A percentile compares a stretch with the other conserved stretches of the same genome.
Evolutionary conservation across 169 alveolate species (phyloP).

Genomic region (Eimeria sp.): DNA sequence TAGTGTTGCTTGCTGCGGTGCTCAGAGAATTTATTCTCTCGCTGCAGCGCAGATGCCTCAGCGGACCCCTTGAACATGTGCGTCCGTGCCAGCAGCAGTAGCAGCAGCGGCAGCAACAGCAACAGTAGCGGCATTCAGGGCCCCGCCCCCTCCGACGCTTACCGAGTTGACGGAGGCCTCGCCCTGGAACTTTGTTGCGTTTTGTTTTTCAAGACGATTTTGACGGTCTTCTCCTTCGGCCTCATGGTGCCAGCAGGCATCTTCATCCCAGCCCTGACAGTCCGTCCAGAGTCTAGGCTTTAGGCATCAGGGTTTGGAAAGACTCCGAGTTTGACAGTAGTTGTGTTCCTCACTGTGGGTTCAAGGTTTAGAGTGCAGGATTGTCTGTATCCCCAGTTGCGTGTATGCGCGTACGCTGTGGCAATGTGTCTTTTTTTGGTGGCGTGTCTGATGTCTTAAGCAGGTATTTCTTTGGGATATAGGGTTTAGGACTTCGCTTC

Average conservation of each 20-base stretch:
- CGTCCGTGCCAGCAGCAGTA: constrained; percentile 22
- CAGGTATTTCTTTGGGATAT: not conserved
- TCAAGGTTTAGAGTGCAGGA: not conserved
- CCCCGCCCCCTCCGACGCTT: constrained; percentile 69
- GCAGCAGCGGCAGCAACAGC: constrained; percentile 49
- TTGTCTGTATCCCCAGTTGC: not conserved
- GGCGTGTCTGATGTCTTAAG: not conserved
- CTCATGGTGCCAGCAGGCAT: constrained; percentile 84
- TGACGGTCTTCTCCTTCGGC: constrained; percentile 83
- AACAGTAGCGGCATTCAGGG: constrained; percentile 34
- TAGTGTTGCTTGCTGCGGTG: not conserved
- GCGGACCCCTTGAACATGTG: constrained; percentile 77
- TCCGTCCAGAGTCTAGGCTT: constrained; percentile 1
- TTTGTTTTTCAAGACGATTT: constrained; percentile 47
- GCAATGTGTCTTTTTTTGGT: no score
- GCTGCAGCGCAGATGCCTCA: constrained; percentile 62
- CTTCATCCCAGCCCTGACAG: constrained; percentile 83
- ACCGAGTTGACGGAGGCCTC: constrained; percentile 65
- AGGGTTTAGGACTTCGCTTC: not conserved
- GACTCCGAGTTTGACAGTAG: not conserved
- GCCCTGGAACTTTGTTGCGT: constrained; percentile 39
- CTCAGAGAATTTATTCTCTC: constrained; percentile 76
- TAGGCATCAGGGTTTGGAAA: not conserved
- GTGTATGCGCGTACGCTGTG: not conserved
- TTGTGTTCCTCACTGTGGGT: not conserved